Conservation (phyloP, 768 basidiomycete species). For the Panaeolus papilionaceus region DNA sequence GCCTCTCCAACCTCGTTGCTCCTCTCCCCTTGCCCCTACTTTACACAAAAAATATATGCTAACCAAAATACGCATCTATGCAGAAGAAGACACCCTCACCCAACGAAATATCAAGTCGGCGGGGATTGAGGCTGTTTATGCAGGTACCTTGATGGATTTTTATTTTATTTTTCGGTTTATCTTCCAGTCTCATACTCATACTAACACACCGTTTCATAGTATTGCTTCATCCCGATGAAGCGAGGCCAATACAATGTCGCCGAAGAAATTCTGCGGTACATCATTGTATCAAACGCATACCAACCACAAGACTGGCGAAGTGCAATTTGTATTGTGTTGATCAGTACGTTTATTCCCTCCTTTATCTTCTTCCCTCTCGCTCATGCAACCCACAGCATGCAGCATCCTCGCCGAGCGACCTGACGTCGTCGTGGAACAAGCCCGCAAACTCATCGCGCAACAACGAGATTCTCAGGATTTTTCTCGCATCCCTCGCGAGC, state of each 20-base stretch:
- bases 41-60: too few relatives aligned
- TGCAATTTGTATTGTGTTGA: slow-evolving; percentile 75
- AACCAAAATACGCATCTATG: too few relatives aligned
- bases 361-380: not conserved
- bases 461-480: slow-evolving; percentile 82
- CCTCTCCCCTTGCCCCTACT: too few relatives aligned
- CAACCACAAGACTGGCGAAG: slow-evolving; percentile 66
- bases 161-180: too few relatives aligned
- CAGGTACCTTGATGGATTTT: too few relatives aligned
- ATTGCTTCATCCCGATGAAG: too few relatives aligned
- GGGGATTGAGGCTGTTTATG: too few relatives aligned
- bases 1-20: too few relatives aligned
- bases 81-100: too few relatives aligned
- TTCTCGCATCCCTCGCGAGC: slow-evolving; percentile 76
- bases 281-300: slow-evolving; percentile 79
- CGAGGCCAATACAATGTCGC: slow-evolving; percentile 36
- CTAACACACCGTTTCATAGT: too few relatives aligned
- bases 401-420: slow-evolving; percentile 65
- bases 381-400: slow-evolving; percentile 59
- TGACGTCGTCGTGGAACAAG: slow-evolving; percentile 70
- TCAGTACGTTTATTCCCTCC: slow-evolving; percentile 57
- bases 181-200: too few relatives aligned
- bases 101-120: too few relatives aligned
- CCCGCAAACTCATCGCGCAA: slow-evolving; percentile 79
- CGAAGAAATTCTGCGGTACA: slow-evolving; percentile 80